Evolutionary conservation across 2,329 filamentous ascomycete species (phyloP), one percentile per base, ranked within the genome.

Genomic region (Penicillium sp.): DNA sequence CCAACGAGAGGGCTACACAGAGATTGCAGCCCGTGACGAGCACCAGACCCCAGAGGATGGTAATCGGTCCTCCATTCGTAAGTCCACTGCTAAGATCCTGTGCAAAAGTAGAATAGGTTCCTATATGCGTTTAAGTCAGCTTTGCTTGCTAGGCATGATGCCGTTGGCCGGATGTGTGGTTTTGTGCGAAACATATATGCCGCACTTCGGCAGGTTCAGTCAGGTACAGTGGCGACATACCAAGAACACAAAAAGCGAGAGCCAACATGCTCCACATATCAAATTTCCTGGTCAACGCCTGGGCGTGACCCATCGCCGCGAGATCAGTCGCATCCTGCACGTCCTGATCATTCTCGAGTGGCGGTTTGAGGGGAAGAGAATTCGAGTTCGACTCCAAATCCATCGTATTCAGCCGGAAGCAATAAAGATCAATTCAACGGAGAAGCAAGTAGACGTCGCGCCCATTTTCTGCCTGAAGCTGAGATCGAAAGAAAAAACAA

Each of bases 101-200:
- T 0, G 83, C 83, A 59, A 85, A 82, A 0, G 82, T 85, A 0
- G 81, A 82, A 77, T 83, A 86, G 4, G 83, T 85, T 57, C 83
- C 68, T 69, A 35, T 8, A 23, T 10, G 5, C 9, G 31, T 9
- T 43, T 5, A 39, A 39, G 14, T 53, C 19, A 51, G 49, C 25
- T 13, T 51, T 19, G n/a, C 8, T 39, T n/a, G 35, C 16, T 9
- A 9, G 13, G 6, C 2, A 1, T 13, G 3, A 37, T n/a, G 35
- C 35, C 7, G 35, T 37, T n/a, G 7, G 5, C 16, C 6, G 35
- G 7, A 37, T 16, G 16, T 11, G 8, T 19, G 31, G 31, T 33
- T 16, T 16, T 33, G 29, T 31, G 31, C 13, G 7, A 33, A 16
- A 14, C 16, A 33, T 33, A 14, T 33, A 33, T 33, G 13, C 5